Percentiles rank a stretch among this genome's conserved stretches.
phyloP scores from a whole-genome alignment of 169 alveolate species.

The Plasmodium coatneyi region DNA sequence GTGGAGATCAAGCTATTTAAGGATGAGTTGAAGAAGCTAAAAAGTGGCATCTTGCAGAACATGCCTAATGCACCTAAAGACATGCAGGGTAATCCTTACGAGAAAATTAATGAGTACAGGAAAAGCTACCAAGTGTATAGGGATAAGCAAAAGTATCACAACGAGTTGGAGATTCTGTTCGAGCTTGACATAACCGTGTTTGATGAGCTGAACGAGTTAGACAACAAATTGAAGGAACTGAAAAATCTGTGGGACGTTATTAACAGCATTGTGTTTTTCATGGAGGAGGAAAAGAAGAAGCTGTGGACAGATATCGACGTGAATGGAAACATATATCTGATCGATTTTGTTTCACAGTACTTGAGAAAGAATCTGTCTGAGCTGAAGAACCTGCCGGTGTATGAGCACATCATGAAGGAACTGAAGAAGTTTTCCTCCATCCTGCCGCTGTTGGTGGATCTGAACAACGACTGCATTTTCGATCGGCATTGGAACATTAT shows the following conservation, averaged over 20 bases:
- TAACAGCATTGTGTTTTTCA: slow-evolving; percentile 87
- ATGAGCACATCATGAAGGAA: slow-evolving; percentile 90
- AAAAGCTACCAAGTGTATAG: slow-evolving; percentile 86
- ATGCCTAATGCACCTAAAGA: slow-evolving; percentile 77
- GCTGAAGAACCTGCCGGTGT: slow-evolving; percentile 91
- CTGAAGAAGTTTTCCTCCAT: slow-evolving; percentile 95
- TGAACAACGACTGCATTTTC: slow-evolving; percentile 94
- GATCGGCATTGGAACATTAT: slow-evolving; percentile 97
- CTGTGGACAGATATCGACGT: slow-evolving; percentile 95
- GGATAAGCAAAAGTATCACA: slow-evolving; percentile 88
- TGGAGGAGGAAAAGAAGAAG: slow-evolving; percentile 94
- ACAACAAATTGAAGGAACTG: slow-evolving; percentile 87
- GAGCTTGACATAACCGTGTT: slow-evolving; percentile 93
- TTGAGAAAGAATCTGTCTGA: slow-evolving; percentile 92
- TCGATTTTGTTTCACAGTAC: slow-evolving; percentile 87
- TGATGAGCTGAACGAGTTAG: slow-evolving; percentile 92
- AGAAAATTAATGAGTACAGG: slow-evolving; percentile 85
- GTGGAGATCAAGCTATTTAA: slow-evolving; percentile 38
- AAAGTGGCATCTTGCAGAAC: slow-evolving; percentile 78
- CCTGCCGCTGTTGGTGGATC: slow-evolving; percentile 93
- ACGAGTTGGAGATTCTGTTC: slow-evolving; percentile 93
- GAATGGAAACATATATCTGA: slow-evolving; percentile 88
- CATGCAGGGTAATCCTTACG: slow-evolving; percentile 82
- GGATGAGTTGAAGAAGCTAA: slow-evolving; percentile 78
- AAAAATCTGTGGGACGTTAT: slow-evolving; percentile 96